Conservation (phyloP, 2,329 filamentous ascomycete genomes). For the Aspergillus carbonarius region DNA sequence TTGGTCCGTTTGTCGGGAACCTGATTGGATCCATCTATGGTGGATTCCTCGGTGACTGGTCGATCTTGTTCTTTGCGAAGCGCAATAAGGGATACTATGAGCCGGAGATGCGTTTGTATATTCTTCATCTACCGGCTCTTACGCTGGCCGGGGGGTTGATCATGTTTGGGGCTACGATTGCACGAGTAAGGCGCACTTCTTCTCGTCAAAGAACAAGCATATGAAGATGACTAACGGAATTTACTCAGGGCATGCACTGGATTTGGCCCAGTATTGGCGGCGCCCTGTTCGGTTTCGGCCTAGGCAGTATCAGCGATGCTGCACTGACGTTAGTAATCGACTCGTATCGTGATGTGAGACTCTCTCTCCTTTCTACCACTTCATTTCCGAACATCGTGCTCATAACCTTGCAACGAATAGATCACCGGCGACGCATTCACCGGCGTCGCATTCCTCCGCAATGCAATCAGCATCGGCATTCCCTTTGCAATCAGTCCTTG, state of each 20-base stretch:
- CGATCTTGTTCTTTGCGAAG: slow-evolving; percentile 43
- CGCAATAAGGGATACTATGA: slow-evolving; percentile 50
- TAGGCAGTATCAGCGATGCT: slow-evolving; percentile 41
- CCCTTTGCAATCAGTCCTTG: slow-evolving; percentile 33
- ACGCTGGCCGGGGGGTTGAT: slow-evolving; percentile 45
- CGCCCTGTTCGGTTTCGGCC: slow-evolving; percentile 40
- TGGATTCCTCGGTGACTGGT: slow-evolving; percentile 41
- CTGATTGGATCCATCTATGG: slow-evolving; percentile 42
- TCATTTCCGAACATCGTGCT: not conserved
- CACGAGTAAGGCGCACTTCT: slow-evolving; percentile 28
- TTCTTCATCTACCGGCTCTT: slow-evolving; percentile 35
- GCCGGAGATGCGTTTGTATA: slow-evolving; percentile 50
- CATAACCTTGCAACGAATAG: not conserved
- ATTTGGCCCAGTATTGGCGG: slow-evolving; percentile 41
- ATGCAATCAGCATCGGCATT: slow-evolving; percentile 32
- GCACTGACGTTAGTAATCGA: slow-evolving; percentile 39
- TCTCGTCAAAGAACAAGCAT: not conserved
- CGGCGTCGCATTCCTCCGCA: slow-evolving; percentile 32
- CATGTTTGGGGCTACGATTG: slow-evolving; percentile 42
- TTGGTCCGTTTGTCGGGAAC: slow-evolving; percentile 42
- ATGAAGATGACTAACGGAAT: not conserved
- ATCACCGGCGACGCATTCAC: slow-evolving; percentile 27
- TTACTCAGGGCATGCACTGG: slow-evolving; percentile 44
- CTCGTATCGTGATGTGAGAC: slow-evolving; percentile 37
- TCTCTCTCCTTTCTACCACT: not conserved